A percentile compares a stretch with the other conserved stretches of the same genome.
Conservation (phyloP, 495 filamentous ascomycete species). For the Hyaloscypha variabilis region DNA sequence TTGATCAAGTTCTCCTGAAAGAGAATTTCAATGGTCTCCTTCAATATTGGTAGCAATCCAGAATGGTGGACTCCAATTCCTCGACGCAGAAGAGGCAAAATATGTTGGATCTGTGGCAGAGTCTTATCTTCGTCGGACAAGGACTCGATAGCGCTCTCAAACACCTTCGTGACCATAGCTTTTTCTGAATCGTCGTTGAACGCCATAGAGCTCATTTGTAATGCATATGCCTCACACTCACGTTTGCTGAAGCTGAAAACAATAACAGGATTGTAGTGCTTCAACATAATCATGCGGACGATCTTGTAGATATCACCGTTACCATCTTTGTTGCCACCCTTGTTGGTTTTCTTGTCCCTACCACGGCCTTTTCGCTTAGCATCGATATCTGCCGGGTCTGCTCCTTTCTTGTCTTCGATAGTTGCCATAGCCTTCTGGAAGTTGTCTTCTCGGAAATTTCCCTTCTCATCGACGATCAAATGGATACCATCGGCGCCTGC, state of each 20-base stretch:
- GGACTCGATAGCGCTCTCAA: constrained; percentile 84
- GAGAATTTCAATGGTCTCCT: constrained; percentile 98
- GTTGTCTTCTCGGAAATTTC: constrained; percentile 91
- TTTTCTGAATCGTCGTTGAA: constrained; percentile 99
- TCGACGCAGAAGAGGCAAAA: constrained; percentile 84
- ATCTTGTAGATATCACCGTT: constrained; percentile 93
- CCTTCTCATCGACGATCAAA: constrained; percentile 94
- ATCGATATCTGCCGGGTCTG: constrained; percentile 75
- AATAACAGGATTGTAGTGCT: constrained; percentile 95
- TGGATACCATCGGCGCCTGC: constrained; percentile 92
- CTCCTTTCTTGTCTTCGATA: constrained; percentile 86
- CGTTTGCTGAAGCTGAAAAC: constrained; percentile 99
- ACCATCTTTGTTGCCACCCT: constrained; percentile 68
- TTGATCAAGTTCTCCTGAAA: constrained; percentile 99
- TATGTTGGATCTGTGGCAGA: constrained; percentile 87
- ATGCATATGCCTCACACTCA: constrained; percentile 84
- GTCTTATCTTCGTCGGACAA: constrained; percentile 88
- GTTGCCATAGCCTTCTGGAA: constrained; percentile 92
- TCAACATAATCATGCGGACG: constrained; percentile 96
- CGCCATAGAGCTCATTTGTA: constrained; percentile 81
- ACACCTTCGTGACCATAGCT: constrained; percentile 91
- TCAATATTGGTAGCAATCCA: constrained; percentile 91
- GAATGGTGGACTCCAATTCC: constrained; percentile 98
- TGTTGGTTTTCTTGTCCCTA: constrained; percentile 88
- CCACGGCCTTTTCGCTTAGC: constrained; percentile 82